Conservation (phyloP, 371 early-diverging fungal species). For the Polyrhizophydium stewartii region DNA sequence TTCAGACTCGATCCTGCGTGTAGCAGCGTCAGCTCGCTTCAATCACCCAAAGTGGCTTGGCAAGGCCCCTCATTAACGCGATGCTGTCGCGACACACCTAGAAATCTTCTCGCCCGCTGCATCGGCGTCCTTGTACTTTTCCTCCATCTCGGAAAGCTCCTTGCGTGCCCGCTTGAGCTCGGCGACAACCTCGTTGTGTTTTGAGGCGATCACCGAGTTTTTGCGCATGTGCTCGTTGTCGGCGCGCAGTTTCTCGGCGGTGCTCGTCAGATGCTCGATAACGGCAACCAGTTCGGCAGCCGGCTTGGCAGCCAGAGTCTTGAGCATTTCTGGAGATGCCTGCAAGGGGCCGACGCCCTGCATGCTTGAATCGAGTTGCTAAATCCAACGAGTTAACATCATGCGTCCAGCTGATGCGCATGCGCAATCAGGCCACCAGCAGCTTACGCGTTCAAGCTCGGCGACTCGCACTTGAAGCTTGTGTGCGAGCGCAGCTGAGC, state of each 20-base stretch:
- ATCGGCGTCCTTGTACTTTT: slow-evolving; percentile 9
- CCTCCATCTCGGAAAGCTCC: slow-evolving; percentile 17
- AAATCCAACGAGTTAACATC: not conserved
- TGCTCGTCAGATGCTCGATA: slow-evolving; percentile 26
- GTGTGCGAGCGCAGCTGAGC: slow-evolving; percentile 5
- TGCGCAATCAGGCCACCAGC: not conserved
- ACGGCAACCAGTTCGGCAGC: slow-evolving; percentile 20
- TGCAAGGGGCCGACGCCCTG: not conserved
- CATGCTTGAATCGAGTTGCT: not conserved
- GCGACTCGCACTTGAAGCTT: slow-evolving; percentile 6
- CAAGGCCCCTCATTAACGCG: not conserved
- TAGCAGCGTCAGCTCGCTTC: not conserved
- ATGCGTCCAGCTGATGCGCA: not conserved
- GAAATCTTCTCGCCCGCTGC: not conserved
- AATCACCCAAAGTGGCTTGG: not conserved
- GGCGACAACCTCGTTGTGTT: slow-evolving; percentile 30
- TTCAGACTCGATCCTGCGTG: slow-evolving; percentile 33
- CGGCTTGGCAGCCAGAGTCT: slow-evolving; percentile 14
- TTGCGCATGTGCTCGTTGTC: slow-evolving; percentile 25
- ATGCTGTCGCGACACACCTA: slow-evolving; percentile 6
- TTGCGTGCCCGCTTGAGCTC: slow-evolving; percentile 27
- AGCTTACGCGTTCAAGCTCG: slow-evolving; percentile 21
- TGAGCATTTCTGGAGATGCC: slow-evolving; percentile 6
- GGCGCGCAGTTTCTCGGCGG: slow-evolving; percentile 18
- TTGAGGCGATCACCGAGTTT: slow-evolving; percentile 12